phyloP scores from a whole-genome alignment of 441 rosid species.

The Syzygium malaccense region DNA sequence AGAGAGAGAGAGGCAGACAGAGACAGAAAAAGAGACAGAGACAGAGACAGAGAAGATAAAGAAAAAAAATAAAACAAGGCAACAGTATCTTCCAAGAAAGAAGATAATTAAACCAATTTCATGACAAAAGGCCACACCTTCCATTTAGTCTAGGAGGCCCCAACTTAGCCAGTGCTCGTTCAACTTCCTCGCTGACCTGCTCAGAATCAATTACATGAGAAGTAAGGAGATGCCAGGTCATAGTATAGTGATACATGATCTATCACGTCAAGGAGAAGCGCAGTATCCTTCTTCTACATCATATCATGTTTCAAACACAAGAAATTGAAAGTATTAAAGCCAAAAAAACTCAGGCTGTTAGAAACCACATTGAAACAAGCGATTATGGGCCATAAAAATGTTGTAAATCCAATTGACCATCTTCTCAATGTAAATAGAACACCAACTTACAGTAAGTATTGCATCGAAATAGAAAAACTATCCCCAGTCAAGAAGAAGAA shows the following conservation, averaged over 20 bases:
- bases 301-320: background rate
- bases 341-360: background rate
- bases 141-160: conserved; percentile 87
- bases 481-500: background rate
- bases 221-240: background rate
- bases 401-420: background rate
- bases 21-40: fast-evolving
- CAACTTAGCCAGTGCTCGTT: conserved; percentile 96
- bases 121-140: conserved; percentile 30
- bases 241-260: background rate
- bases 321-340: background rate
- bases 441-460: background rate
- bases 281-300: background rate
- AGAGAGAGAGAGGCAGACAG: too few species aligned
- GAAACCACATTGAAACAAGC: background rate
- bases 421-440: background rate
- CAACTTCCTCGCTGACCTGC: conserved; percentile 99
- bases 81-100: background rate
- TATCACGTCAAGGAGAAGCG: background rate
- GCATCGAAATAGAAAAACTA: background rate
- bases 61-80: background rate
- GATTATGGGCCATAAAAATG: background rate
- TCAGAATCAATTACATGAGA: conserved; percentile 12
- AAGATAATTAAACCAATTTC: background rate
- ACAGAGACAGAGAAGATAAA: background rate